Evolutionary conservation across 306 rosid species (phyloP), one percentile per base, ranked within the genome.

Genomic region (Vigna nakashimae): DNA sequence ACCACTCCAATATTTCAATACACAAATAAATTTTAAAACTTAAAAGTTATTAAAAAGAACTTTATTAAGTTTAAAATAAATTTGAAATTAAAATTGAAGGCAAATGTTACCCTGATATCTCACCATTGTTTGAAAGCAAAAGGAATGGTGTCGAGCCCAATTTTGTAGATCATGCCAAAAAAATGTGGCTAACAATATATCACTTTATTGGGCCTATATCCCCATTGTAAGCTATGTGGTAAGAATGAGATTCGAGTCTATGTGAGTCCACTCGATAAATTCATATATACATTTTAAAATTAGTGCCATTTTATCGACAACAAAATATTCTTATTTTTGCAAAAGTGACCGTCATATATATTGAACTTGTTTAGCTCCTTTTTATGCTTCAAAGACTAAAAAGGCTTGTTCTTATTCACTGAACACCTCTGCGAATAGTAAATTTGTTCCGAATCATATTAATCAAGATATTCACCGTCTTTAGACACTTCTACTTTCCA

Each of bases 391-490:
- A 43, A 43, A 42, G 57, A 38, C 48, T 17, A 4, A 32, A 10
- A 65, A 53, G 67, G 9, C 46, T 28, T 3, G 69, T 45, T 57
- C 69, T 28, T 42, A 12, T 80, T 18, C 83, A 63, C 67, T 43
- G 60, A 64, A 79, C 53, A 45, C 50, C 45, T 70, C 24, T 17
- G 40, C 51, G n/a, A 56, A 53, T 18, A 16, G 32, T 6, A 43
- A 43, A 42, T 43, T 55, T 5, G 30, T 3, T 65, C 9, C n/a
- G 66, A 76, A 65, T 76, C 42, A 52, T 65, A 32, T 43, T 18
- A 24, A 67, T 45, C 36, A 45, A 36, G 38, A 42, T 46, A 68
- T 68, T 22, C 4, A 26, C 14, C 15, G 24, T 17, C 72, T 24
- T 45, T 67, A 10, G 17, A 13, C 72, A 45, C 53, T 66, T 64